A percentile compares a stretch with the other conserved stretches of the same genome.
Evolutionary conservation across 2,329 filamentous ascomycete genomes (phyloP).

Genomic region (Didymella segeticola): DNA sequence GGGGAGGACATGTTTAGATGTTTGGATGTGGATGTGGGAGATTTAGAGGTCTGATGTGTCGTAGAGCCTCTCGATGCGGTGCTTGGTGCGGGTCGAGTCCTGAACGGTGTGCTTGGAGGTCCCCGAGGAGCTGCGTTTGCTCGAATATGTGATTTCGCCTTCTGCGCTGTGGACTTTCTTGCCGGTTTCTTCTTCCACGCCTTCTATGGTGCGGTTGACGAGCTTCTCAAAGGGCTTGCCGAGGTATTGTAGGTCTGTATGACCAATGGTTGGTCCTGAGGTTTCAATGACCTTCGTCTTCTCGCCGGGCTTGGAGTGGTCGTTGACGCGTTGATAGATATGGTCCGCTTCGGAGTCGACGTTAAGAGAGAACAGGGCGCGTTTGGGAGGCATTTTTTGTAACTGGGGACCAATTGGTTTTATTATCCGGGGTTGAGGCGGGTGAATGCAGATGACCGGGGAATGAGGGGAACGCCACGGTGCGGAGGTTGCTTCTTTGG

Average conservation of each 20-base stretch:
- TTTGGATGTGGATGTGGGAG: background rate
- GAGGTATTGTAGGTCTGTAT: constrained; percentile 42
- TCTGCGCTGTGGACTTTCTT: constrained; percentile 33
- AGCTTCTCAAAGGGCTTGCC: constrained; percentile 48
- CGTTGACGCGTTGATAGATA: constrained; percentile 46
- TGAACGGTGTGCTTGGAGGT: constrained; percentile 17
- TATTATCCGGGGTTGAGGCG: constrained; percentile 36
- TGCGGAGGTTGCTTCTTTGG: constrained; percentile 33
- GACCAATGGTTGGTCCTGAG: constrained; percentile 42
- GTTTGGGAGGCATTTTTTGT: constrained; percentile 35
- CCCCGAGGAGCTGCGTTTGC: constrained; percentile 16
- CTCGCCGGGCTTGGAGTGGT: constrained; percentile 44
- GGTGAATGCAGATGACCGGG: constrained; percentile 17
- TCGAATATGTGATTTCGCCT: constrained; percentile 32
- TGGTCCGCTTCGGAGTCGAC: constrained; percentile 50
- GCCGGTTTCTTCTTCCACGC: constrained; percentile 35
- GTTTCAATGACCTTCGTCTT: constrained; percentile 45
- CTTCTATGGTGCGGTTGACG: constrained; percentile 42
- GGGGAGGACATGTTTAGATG: constrained; percentile 15
- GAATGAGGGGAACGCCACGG: constrained; percentile 23
- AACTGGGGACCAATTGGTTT: constrained; percentile 9
- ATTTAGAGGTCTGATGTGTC: constrained; percentile 42
- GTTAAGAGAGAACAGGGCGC: constrained; percentile 48
- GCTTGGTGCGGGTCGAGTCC: constrained; percentile 16
- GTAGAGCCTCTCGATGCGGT: constrained; percentile 37